phyloP scores from a whole-genome alignment of 176 grass and related monocot genomes.

The Juncus inflexus region DNA sequence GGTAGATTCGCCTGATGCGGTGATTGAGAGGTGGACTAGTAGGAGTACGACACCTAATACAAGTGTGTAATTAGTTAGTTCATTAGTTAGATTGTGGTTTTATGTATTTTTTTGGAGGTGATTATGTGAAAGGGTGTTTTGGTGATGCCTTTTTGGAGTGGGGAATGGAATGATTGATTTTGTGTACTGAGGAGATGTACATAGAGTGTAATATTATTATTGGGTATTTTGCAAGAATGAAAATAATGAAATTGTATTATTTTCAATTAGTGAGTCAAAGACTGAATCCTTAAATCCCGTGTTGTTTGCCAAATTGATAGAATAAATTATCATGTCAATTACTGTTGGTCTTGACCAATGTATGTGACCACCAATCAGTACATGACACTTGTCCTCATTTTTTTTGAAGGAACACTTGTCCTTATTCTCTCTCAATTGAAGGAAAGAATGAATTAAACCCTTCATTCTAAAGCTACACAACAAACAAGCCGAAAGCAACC shows the following conservation, averaged over 20 bases:
- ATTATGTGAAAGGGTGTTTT: neutral
- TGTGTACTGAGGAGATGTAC: constrained; percentile 35
- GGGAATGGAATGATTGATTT: neutral
- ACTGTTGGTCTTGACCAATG: neutral
- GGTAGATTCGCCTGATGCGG: constrained; percentile 46
- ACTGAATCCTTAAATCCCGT: constrained; percentile 1
- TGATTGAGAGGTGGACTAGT: constrained; percentile 55
- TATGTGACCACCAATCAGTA: neutral
- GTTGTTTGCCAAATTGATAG: constrained; percentile 3
- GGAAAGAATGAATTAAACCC: constrained; percentile 5
- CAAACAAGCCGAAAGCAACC: constrained; percentile 23
- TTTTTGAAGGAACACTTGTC: too few species aligned
- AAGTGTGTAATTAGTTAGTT: constrained; percentile 32
- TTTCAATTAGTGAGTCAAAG: too few species aligned
- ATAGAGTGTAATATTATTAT: constrained; percentile 19
- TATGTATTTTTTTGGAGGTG: too few species aligned
- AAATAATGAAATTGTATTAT: too few species aligned
- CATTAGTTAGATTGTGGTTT: too few species aligned
- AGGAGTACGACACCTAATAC: constrained; percentile 39
- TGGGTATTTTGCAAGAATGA: too few species aligned
- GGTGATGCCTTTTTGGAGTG: too few species aligned
- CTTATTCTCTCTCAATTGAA: neutral
- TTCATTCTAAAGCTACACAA: constrained; percentile 4
- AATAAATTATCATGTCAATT: constrained; percentile 3
- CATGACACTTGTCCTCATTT: neutral